phyloP scores from a whole-genome alignment of 345 rosid species.

The Kernera saxatilis region DNA sequence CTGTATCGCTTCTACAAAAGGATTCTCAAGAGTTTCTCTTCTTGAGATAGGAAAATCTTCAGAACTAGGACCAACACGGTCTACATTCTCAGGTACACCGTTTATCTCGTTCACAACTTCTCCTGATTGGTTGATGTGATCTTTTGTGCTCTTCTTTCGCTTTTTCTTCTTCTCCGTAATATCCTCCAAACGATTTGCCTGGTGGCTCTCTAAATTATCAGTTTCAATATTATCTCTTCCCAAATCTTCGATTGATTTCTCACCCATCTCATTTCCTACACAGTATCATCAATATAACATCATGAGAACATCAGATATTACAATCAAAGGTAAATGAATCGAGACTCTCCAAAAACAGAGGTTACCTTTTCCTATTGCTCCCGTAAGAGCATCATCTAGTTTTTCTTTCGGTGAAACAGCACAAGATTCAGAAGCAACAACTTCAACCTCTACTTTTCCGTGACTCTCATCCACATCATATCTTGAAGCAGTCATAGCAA shows the following conservation, averaged over 20 bases:
- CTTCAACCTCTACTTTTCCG: background rate
- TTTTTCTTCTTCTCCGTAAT: conserved; percentile 14
- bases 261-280: background rate
- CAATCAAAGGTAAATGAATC: no score
- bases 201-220: background rate
- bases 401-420: conserved; percentile 25
- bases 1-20: background rate
- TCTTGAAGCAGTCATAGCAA: conserved; percentile 13
- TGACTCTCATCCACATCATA: conserved; percentile 10
- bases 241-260: background rate
- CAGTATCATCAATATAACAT: background rate
- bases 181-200: conserved; percentile 1
- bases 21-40: background rate
- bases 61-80: no score
- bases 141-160: conserved; percentile 9
- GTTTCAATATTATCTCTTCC: background rate
- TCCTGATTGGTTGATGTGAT: background rate
- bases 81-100: no score
- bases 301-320: background rate
- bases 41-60: background rate
- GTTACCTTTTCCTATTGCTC: conserved; percentile 17
- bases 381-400: conserved; percentile 16
- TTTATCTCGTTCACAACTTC: no score
- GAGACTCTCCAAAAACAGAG: no score
- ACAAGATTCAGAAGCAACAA: conserved; percentile 21